Base-by-base conservation (phyloP, 2,329 filamentous ascomycete genomes). In the Botrytis fabae region DNA sequence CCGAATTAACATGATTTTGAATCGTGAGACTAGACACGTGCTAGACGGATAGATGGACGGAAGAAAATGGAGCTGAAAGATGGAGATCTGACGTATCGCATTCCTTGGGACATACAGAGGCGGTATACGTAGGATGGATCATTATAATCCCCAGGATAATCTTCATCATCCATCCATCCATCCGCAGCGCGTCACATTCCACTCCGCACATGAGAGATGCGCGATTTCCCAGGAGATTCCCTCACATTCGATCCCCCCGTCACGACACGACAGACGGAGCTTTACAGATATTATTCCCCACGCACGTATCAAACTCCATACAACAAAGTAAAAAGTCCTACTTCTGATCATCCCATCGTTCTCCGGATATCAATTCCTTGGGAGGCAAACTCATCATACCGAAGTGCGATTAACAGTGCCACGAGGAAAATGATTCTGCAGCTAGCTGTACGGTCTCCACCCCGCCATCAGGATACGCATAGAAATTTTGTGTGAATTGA, bases 101-200 rank as follows among this genome's bases (percentile, higher is more conserved):
- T 38, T 70, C 42, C 6, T 18, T 70, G 25, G 42, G 57, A 18
- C 57, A 70, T 2, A 62, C 69, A 2, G 69, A 63, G 8, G 57
- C 40, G n/a, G 69, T 63, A 48, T 70, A 63, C 1, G 69, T 70
- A 18, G 69, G 69, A 40, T 70, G 69, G 69, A 40, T 70, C 69
- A 51, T 63, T 70, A 28, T 59, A 64, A 42, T 70, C 64, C 22
- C 59, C 69, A 12, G 64, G 42, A 63, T 64, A 64, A 63, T 70
- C 69, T 70, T 42, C 12, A 25, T 20, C 9, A 20, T 16, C 4
- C n/a, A 8, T 46, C 5, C 9, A 20, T 16, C 4, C n/a, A 8
- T 46, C 5, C 62, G 44, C 22, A 9, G 9, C 18, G 20, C 38
- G 44, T 18, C 12, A 51, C 28, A n/a, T 22, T 12, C 22, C 16